These are phyloP conservation scores for Salinomyces thailandicus DNA, from an alignment of 2,329 filamentous ascomycete species.

Conservation along the genomic window DNA sequence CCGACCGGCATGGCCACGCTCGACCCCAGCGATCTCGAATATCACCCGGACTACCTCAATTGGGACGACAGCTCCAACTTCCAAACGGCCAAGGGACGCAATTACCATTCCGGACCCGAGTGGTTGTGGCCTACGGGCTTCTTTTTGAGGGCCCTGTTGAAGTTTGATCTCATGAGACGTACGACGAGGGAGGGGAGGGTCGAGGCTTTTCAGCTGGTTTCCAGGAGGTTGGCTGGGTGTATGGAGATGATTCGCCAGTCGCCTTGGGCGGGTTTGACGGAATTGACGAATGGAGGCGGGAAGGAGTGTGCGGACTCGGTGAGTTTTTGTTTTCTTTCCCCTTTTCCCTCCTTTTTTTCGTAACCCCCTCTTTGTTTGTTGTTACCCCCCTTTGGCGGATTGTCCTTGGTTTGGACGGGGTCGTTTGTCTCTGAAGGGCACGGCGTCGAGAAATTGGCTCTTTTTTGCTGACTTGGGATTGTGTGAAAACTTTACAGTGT, in stretches of 20 bases:
- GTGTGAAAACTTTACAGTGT: too few relatives aligned
- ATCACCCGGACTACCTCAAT: conserved; percentile 90
- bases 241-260: conserved; percentile 72
- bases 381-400: not conserved
- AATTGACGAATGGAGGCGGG: conserved; percentile 85
- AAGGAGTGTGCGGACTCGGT: conserved; percentile 79
- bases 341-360: not conserved
- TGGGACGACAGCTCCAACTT: conserved; percentile 88
- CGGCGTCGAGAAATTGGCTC: conserved; percentile 1
- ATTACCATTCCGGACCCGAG: conserved; percentile 96
- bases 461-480: conserved; percentile 25
- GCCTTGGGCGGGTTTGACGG: conserved; percentile 81
- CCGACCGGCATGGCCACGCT: conserved; percentile 93
- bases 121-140: conserved; percentile 98
- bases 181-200: conserved; percentile 56
- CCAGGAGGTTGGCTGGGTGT: conserved; percentile 67
- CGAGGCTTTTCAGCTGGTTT: conserved; percentile 93
- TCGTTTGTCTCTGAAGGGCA: too few relatives aligned
- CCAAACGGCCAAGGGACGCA: conserved; percentile 82
- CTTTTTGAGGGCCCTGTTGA: conserved; percentile 81
- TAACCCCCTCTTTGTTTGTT: not conserved
- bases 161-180: conserved; percentile 73
- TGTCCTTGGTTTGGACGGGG: too few relatives aligned
- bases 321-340: conserved; percentile 39
- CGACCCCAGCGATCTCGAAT: conserved; percentile 84